Conservation (phyloP, 1,284 basidiomycete species). For the Cutaneotrichosporon dermatis region DNA sequence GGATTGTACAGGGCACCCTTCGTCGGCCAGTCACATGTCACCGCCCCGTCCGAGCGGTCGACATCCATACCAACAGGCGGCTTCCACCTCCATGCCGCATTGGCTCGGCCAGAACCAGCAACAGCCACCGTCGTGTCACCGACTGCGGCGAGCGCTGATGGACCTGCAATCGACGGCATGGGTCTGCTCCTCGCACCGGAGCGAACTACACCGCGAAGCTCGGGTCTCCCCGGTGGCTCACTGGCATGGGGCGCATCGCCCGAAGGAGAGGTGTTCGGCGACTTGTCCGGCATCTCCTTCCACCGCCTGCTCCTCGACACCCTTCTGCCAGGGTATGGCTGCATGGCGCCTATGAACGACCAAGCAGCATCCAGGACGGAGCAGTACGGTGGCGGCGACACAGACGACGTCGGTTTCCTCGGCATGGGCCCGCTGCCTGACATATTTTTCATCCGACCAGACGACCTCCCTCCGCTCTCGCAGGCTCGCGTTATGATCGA, state of each 20-base stretch:
- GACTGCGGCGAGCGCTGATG: neutral
- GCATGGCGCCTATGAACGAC: neutral
- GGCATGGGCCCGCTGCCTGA: conserved; percentile 3
- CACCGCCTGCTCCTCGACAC: conserved; percentile 20
- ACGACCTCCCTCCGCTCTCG: conserved; percentile 7
- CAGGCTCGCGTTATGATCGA: conserved; percentile 15
- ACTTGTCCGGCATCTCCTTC: conserved; percentile 20
- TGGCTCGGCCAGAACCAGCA: neutral
- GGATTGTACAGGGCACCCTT: neutral
- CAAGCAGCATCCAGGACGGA: neutral
- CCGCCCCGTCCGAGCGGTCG: neutral
- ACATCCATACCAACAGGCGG: neutral
- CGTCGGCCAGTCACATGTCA: neutral
- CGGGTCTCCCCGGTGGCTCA: neutral
- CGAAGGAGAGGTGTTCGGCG: conserved; percentile 19
- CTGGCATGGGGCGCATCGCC: neutral
- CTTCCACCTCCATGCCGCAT: neutral
- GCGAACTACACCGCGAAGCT: neutral
- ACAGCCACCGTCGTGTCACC: neutral
- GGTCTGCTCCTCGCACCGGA: conserved; percentile 10
- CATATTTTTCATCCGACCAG: conserved; percentile 1
- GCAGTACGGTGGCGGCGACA: neutral
- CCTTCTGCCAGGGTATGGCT: conserved; percentile 12
- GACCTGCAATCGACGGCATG: conserved; percentile 17
- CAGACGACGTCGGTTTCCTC: conserved; percentile 1